Percentiles rank a stretch among this genome's conserved stretches.
These are phyloP conservation scores for Tolypocladium pustulatum DNA, from an alignment of 2,329 filamentous ascomycete species.

Conservation along the genomic window DNA sequence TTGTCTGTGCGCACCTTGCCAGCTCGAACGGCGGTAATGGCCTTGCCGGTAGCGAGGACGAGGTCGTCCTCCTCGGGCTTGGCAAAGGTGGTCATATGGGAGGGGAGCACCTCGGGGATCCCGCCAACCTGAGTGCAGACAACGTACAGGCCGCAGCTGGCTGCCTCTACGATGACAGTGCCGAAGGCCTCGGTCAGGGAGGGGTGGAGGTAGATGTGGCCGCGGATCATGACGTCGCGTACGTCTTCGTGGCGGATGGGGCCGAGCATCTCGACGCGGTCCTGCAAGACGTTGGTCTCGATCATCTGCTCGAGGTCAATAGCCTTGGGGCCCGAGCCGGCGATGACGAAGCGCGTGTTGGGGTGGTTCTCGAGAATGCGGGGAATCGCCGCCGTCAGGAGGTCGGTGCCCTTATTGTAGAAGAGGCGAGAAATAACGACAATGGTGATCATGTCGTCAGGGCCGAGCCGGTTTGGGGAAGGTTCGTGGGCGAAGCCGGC, in stretches of 20 bases:
- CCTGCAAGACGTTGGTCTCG: constrained; percentile 86
- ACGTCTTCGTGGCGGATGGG: constrained; percentile 93
- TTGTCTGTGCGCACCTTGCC: constrained; percentile 84
- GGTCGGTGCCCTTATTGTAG: constrained; percentile 96
- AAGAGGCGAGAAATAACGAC: constrained; percentile 96
- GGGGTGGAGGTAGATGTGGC: constrained; percentile 93
- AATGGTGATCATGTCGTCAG: constrained; percentile 84
- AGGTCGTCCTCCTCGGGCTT: constrained; percentile 95
- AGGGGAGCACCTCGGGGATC: constrained; percentile 90
- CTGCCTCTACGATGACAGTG: constrained; percentile 94
- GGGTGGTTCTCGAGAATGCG: constrained; percentile 81
- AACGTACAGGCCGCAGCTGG: constrained; percentile 89
- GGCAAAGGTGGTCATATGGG: constrained; percentile 95
- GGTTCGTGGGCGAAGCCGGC: constrained; percentile 29
- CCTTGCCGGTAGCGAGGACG: constrained; percentile 77
- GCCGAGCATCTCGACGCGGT: constrained; percentile 85
- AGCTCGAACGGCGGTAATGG: constrained; percentile 75
- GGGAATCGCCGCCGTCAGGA: constrained; percentile 92
- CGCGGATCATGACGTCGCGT: constrained; percentile 91
- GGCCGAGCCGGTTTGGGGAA: constrained; percentile 60
- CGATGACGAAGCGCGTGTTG: constrained; percentile 94
- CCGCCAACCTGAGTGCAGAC: constrained; percentile 95
- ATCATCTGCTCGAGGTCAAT: constrained; percentile 98
- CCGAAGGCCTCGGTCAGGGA: constrained; percentile 95
- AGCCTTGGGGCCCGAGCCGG: constrained; percentile 88